Evolutionary conservation across 1,139 yeast genomes (phyloP).

Genomic region (Hansenula lynferdii): DNA sequence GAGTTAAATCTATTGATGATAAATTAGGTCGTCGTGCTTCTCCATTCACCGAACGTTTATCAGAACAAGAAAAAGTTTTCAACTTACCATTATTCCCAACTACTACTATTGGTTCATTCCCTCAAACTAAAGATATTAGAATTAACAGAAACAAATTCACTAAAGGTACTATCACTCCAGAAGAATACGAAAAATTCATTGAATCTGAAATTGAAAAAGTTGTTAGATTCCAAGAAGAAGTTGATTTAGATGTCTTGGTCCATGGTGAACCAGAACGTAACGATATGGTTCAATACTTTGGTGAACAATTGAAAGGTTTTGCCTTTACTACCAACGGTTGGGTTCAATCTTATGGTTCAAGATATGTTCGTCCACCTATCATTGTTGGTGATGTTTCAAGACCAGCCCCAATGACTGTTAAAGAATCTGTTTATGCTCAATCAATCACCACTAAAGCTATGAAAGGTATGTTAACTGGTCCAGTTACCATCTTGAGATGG

Average conservation of each 20-base stretch:
- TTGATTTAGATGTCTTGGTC: constrained; percentile 95
- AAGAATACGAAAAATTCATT: constrained; percentile 93
- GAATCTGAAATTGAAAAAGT: constrained; percentile 94
- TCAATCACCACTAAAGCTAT: constrained; percentile 91
- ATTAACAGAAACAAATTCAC: constrained; percentile 96
- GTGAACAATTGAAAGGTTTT: constrained; percentile 97
- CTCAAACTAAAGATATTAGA: constrained; percentile 99
- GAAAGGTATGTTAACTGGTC: constrained; percentile 99
- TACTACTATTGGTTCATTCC: constrained; percentile 99
- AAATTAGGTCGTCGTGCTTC: constrained; percentile 79
- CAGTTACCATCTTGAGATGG: constrained; percentile 99
- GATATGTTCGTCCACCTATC: constrained; percentile 99
- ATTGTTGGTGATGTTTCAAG: constrained; percentile 99
- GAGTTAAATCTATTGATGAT: constrained; percentile 78
- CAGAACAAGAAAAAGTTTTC: constrained; percentile 80
- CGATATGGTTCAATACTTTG: constrained; percentile 99
- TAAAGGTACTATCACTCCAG: constrained; percentile 93
- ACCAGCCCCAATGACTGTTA: constrained; percentile 97
- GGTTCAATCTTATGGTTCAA: constrained; percentile 99
- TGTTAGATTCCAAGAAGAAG: constrained; percentile 98
- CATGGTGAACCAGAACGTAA: constrained; percentile 99
- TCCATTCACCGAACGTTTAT: constrained; percentile 83
- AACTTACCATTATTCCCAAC: constrained; percentile 99
- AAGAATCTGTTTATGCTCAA: constrained; percentile 99
- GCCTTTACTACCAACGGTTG: constrained; percentile 99